Evolutionary conservation across 805 yeast species (phyloP), one percentile per base, ranked within the genome.

Genomic region (Kregervanrija pseudodelftensis): DNA sequence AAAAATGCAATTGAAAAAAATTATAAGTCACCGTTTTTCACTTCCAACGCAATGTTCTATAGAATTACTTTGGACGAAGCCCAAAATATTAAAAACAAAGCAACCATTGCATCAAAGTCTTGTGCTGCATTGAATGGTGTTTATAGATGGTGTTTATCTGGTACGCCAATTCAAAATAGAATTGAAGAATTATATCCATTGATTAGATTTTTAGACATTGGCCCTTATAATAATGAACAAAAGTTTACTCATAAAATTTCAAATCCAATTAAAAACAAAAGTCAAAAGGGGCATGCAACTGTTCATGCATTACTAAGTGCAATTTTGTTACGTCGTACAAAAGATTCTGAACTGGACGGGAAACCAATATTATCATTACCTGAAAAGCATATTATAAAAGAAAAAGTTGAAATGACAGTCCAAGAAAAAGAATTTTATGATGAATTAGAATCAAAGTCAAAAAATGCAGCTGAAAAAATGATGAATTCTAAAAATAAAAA

Each of bases 291-390:
- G 5, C 42, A 49, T 1, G 80, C 85, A 8, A 82, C 80, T 48
- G 68, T 88, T 10, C 79, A 85, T 55, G 83, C 84, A 0, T 63
- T 90, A 11, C 65, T 89, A 41, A 77, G 77, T 49, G 90, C 95
- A 1, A 76, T 87, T 12, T 67, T 88, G 63, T 67, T 90, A 35
- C 72, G 96, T 42, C 72, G 97, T 34, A 78, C 86, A 2, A 90
- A 89, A 55, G 68, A 67, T 40, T 77, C 88, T 14, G 57, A 69
- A 44, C 80, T 89, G 47, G 89, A 88, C 60, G 96, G 95, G 7
- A 69, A 82, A 52, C 89, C 93, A 8, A 80, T 89, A 41, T 63
- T 89, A 41, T 60, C 73, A 43, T 66, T 89, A 37, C 95, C 96
- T 0, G 71, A 69, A 4, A 86, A 85, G 56, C 70, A 69, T 44